Percentiles rank a stretch among this genome's conserved stretches.
Evolutionary conservation across 2,329 filamentous ascomycete genomes (phyloP).

Genomic region (Colletotrichum chlorophyti): DNA sequence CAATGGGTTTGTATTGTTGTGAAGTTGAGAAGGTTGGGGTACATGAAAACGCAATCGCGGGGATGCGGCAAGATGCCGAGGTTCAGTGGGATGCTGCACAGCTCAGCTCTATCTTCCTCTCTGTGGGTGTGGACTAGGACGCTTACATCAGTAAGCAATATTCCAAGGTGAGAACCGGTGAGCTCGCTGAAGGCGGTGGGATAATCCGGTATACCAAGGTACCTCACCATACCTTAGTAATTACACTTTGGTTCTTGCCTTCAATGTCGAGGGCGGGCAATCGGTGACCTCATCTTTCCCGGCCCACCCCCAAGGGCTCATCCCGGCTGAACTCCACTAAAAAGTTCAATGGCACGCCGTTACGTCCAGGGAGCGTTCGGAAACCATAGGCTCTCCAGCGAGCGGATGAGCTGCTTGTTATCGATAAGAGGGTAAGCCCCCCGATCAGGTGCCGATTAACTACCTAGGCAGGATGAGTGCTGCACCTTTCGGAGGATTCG

Average conservation of each 20-base stretch:
- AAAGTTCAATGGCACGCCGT: not conserved
- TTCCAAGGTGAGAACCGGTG: not conserved
- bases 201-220: no score
- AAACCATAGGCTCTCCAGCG: not conserved
- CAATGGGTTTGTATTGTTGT: not conserved
- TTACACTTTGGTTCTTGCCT: no score
- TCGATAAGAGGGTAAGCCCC: conserved; percentile 17
- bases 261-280: no score
- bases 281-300: not conserved
- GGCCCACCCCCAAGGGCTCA: not conserved
- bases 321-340: not conserved
- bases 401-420: conserved; percentile 6
- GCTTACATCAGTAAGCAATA: conserved; percentile 10
- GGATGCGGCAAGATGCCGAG: conserved; percentile 12
- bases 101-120: no score
- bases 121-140: no score
- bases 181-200: no score
- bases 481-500: no score
- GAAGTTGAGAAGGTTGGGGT: not conserved
- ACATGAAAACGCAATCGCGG: conserved; percentile 17
- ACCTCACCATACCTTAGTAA: no score
- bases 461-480: no score
- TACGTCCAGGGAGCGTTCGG: no score
- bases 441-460: conserved; percentile 30
- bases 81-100: not conserved